Evolutionary conservation across 371 early-diverging fungal genomes (phyloP), one percentile per base, ranked within the genome.

Genomic region (Syncephalis plumigaleata): DNA sequence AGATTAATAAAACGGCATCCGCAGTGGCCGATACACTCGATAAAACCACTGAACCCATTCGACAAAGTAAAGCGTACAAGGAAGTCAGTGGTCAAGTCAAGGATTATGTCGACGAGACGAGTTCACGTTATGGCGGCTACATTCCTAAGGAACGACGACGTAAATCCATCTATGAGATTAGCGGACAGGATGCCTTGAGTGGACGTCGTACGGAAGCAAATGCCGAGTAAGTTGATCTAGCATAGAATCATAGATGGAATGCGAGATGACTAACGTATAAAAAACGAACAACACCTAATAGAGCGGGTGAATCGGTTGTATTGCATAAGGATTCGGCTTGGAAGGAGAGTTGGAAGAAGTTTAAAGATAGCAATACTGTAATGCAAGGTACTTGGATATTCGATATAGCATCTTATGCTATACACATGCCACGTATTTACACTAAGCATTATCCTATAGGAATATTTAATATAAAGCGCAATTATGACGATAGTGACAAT

Each of bases 401-500:
- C 38, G 1, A 24, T 51, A 20, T 36, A 25, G 25, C 37, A 15
- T 46, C 38, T 49, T 16, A 21, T 45, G 25, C 36, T 36, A 26
- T 7, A 47, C 26, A 42, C n/a, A 9, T 15, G 21, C 13, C 17
- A 45, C 21, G 25, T 22, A 1, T 31, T 39, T 36, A 43, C 11
- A 39, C 52, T 40, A 26, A 36, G 11, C 23, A 11, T 20, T 27
- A 17, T 17, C 13, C 36, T 17, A 31, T 49, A 69, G 73, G 76
- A 13, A 67, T 91, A 45, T 84, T 87, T 64, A 71, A 67, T 38
- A 76, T 84, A 23, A 75, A 77, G 58, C 75, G 75, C 50, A 70
- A 61, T 50, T 79, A 89, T 57, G 86, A 89, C 42, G 93, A 97
- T 62, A 84, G 84, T 54, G 91, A 94, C 51, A 88, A 90, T 56